Evolutionary conservation across 208 protist species (phyloP), one percentile per base, ranked within the genome.

Genomic region (Trypanosoma cruzi): DNA sequence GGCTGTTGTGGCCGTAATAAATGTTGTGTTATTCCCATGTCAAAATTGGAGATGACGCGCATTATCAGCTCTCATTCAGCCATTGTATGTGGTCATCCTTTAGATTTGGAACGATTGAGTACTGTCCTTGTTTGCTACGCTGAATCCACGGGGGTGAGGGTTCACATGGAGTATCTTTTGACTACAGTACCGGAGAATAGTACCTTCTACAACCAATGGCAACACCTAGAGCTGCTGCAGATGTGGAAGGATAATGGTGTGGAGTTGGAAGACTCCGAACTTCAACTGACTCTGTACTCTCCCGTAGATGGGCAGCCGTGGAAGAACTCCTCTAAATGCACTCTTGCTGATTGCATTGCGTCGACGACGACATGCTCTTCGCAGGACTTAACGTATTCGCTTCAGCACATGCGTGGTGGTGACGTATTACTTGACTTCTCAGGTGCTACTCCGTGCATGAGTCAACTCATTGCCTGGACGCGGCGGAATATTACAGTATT

Each of bases 341-440:
- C 57, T n/a, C 86, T 90, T 59, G 67, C 73, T 48, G 70, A 75
- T 34, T 44, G 64, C 22, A 71, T 94, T 22, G 89, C 89, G 0
- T 66, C 81, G 60, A 84, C 86, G n/a, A 76, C 80, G 14, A 90
- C 82, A 52, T 84, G 58, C 46, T 49, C 52, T 4, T 79, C 78
- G 28, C 89, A 94, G 13, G 86, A 92, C 59, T 67, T 94, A 14
- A 90, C 84, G 29, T 89, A 80, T 73, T 82, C 83, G 16, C 70
- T 90, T 64, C 77, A 79, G 10, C 79, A 94, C 70, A 70, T 94
- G 58, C 67, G 59, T 14, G 72, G 84, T 42, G 82, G 82, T 46
- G 82, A 85, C 68, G 83, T 83, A 22, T 73, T 94, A 49, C 74
- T 94, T 2, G 84, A 91, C 64, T 93, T 91, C 62, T 85, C 81